A percentile compares a stretch with the other conserved stretches of the same genome.
Conservation (phyloP, 1,284 basidiomycete genomes). For the Afroboletus lepidellus region DNA sequence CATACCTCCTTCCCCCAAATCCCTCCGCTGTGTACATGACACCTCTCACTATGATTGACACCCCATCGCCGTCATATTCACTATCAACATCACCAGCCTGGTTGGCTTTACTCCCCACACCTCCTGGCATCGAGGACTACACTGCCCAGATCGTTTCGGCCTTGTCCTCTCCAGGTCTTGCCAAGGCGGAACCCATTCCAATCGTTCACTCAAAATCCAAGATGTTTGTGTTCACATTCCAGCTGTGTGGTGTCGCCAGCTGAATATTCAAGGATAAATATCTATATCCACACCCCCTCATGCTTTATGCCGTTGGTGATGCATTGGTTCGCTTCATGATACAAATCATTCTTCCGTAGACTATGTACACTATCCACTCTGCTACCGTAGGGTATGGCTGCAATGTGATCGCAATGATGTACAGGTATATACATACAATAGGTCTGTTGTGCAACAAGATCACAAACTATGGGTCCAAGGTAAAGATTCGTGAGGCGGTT, state of each 20-base stretch:
- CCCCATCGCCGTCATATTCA: constrained; percentile 48
- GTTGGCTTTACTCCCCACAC: constrained; percentile 53
- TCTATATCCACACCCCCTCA: too few species aligned
- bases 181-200: constrained; percentile 31
- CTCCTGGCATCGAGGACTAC: constrained; percentile 45
- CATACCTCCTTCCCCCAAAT: constrained; percentile 22
- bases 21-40: constrained; percentile 25
- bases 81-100: constrained; percentile 53
- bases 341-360: too few species aligned
- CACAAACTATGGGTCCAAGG: too few species aligned
- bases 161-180: constrained; percentile 38
- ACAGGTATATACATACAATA: too few species aligned
- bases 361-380: too few species aligned
- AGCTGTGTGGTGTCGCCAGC: constrained; percentile 50
- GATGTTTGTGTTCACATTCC: constrained; percentile 50
- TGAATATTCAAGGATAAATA: too few species aligned
- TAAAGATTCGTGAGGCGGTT: too few species aligned
- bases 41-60: constrained; percentile 44
- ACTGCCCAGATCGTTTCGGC: constrained; percentile 46
- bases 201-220: constrained; percentile 37
- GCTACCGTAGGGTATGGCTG: too few species aligned
- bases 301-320: too few species aligned
- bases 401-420: too few species aligned
- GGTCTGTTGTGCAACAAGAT: too few species aligned
- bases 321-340: too few species aligned